Evolutionary conservation across 2,329 filamentous ascomycete species (phyloP), one percentile per base, ranked within the genome.

Genomic region (Pseudocercospora eumusae): DNA sequence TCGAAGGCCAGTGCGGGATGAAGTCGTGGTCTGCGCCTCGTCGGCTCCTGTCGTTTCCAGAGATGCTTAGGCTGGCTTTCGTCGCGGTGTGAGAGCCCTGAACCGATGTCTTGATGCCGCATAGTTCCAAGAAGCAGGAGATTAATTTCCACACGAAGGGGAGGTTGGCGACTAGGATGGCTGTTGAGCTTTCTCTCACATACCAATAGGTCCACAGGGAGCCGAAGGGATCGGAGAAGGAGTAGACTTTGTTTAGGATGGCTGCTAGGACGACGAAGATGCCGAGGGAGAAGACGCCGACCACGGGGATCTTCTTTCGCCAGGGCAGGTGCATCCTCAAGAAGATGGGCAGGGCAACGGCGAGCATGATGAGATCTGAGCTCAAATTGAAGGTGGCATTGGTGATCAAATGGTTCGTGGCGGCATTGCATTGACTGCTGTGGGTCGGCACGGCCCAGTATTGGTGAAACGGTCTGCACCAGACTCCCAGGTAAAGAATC

Each of bases 221-320:
- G 2, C 82, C 83, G 70, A 84, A 86, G 0, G 83, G 83, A 20
- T 84, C 74, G 15, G 75, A 80, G 63, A 88, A 86, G 49, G 83
- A 85, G 74, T 86, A 86, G 69, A 85, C 84, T 63, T 86, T 86
- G 75, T 86, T 87, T 15, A 88, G 75, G 5, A 83, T 79, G 10
- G 84, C 83, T 18, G 83, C 82, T 13, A 87, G 74, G 56, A 88
- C 84, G 68, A 82, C 75, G 63, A 85, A 82, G 3, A 82, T 69
- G 0, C 86, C 86, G 1, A 88, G 76, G 2, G 80, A 76, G 70
- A 88, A 87, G 28, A 88, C 79, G 28, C 75, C 77, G 50, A 82
- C 78, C 0, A 88, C 75, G 0, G 84, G 78, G 0, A 82, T 55
- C 69, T 87, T 88, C 60, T 83, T 80, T 62, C 60, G 50, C 66